Conservation (phyloP, 2,329 filamentous ascomycete genomes). For the Pestalotiopsis sp. region DNA sequence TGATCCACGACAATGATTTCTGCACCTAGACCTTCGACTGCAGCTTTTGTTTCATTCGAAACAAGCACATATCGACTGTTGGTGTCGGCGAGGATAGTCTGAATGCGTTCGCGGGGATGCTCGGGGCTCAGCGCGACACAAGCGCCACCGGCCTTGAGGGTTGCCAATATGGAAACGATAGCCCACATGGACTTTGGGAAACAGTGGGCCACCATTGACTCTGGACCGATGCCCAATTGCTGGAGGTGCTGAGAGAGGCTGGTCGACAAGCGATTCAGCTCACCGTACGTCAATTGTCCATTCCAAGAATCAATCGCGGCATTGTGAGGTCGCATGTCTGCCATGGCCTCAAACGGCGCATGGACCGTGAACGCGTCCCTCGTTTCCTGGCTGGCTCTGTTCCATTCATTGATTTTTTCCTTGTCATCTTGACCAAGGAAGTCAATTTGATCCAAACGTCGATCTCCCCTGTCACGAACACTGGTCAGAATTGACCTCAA, state of each 20-base stretch:
- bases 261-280: slow-evolving; percentile 26
- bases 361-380: background rate
- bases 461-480: background rate
- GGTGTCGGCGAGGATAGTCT: slow-evolving; percentile 30
- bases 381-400: background rate
- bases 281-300: slow-evolving; percentile 28
- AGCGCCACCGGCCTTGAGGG: slow-evolving; percentile 35
- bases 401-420: background rate
- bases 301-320: slow-evolving; percentile 30
- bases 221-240: slow-evolving; percentile 26
- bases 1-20: background rate
- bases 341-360: background rate
- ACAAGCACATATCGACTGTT: slow-evolving; percentile 9
- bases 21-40: background rate
- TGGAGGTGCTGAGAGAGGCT: slow-evolving; percentile 23
- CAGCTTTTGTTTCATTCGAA: background rate
- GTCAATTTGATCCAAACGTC: background rate
- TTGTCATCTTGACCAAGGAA: background rate
- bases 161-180: slow-evolving; percentile 32
- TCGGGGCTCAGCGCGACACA: slow-evolving; percentile 37
- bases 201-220: slow-evolving; percentile 32
- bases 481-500: background rate
- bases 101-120: slow-evolving; percentile 35
- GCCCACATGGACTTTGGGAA: slow-evolving; percentile 37
- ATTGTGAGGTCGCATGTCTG: background rate